A percentile compares a stretch with the other conserved stretches of the same genome.
These are phyloP conservation scores for Musa itinerans DNA, from an alignment of 176 grass and related monocot genomes.

Conservation along the genomic window DNA sequence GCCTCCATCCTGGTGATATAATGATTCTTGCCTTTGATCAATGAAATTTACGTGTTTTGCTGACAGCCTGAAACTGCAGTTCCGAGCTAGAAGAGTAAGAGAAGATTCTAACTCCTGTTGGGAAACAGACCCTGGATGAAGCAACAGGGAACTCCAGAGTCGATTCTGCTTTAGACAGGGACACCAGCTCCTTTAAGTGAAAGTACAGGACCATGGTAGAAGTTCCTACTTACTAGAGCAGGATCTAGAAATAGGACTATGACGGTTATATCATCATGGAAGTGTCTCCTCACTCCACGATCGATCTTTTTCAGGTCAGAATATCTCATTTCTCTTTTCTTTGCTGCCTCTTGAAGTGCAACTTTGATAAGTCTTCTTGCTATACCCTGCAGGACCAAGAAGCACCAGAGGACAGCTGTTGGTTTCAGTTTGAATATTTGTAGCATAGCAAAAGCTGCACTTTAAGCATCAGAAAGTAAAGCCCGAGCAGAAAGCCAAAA, in stretches of 20 bases:
- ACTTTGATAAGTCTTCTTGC: slow-evolving; percentile 6
- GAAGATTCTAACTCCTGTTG: no score
- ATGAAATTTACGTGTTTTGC: neutral
- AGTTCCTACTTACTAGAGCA: neutral
- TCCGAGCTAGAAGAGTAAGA: neutral
- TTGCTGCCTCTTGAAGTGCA: slow-evolving; percentile 14
- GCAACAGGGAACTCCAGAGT: neutral
- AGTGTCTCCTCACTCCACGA: slow-evolving; percentile 15
- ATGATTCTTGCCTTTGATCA: no score
- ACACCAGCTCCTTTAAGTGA: neutral
- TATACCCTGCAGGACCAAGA: neutral
- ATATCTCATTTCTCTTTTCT: slow-evolving; percentile 15
- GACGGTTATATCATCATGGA: slow-evolving; percentile 19
- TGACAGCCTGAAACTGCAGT: neutral
- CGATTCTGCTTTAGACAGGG: neutral
- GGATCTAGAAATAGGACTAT: slow-evolving; percentile 14
- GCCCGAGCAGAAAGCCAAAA: no score
- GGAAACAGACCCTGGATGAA: neutral
- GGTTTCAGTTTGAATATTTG: neutral
- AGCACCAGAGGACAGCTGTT: neutral
- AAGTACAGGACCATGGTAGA: neutral
- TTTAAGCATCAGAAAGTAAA: neutral
- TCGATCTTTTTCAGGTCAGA: slow-evolving; percentile 18
- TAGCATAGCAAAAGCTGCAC: neutral
- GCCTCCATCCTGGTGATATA: no score